phyloP scores from a whole-genome alignment of 345 rosid species.

The Boechera retrofracta region DNA sequence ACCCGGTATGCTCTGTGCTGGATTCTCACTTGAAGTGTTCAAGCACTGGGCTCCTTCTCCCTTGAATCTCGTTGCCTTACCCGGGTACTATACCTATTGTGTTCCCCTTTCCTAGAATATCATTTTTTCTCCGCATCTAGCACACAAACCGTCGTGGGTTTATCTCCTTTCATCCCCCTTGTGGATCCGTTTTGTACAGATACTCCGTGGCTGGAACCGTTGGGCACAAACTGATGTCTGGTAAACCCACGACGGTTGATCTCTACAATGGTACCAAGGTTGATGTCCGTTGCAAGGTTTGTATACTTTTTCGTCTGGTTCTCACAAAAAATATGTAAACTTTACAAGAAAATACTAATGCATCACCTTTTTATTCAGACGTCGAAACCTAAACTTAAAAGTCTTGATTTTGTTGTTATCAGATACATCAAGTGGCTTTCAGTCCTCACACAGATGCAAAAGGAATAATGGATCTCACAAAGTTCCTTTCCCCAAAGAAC shows the following conservation, averaged over 20 bases:
- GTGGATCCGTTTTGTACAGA: constrained; percentile 43
- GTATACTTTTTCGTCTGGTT: constrained; percentile 24
- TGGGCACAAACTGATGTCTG: constrained; percentile 88
- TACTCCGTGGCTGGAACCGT: constrained; percentile 96
- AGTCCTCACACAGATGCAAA: constrained; percentile 95
- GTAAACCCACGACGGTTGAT: constrained; percentile 79
- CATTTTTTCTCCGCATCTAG: not conserved
- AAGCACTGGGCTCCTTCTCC: constrained; percentile 96
- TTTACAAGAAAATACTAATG: not conserved
- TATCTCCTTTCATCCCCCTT: constrained; percentile 4
- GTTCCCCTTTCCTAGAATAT: constrained; percentile 7
- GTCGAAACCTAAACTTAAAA: not conserved
- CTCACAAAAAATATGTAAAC: not conserved
- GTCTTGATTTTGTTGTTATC: constrained; percentile 25
- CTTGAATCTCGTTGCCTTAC: constrained; percentile 77
- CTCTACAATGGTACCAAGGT: constrained; percentile 84
- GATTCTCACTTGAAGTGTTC: constrained; percentile 94
- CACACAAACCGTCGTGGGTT: not conserved
- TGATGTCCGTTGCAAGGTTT: constrained; percentile 93
- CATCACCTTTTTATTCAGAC: not conserved
- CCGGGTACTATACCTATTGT: constrained; percentile 64
- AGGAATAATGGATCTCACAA: constrained; percentile 95
- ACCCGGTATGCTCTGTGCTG: constrained; percentile 97
- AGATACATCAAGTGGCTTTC: constrained; percentile 94
- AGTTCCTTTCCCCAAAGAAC: constrained; percentile 81